These are phyloP conservation scores for Acacia acuminata DNA, from an alignment of 306 rosid species.

Conservation along the genomic window DNA sequence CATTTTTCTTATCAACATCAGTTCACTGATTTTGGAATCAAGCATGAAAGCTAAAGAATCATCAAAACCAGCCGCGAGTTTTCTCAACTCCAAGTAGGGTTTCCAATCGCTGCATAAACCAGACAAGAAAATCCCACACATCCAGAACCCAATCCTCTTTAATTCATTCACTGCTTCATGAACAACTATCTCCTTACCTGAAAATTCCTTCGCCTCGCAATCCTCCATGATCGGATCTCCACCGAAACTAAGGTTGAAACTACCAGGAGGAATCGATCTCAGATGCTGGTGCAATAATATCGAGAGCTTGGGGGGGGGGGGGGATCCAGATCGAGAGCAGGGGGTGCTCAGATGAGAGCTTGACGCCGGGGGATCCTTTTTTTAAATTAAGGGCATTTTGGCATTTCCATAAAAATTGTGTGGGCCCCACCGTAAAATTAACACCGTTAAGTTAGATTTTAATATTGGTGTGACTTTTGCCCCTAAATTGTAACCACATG, in stretches of 20 bases:
- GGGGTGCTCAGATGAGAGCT: too few species aligned
- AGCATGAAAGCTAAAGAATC: conserved; percentile 37
- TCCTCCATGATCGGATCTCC: conserved; percentile 16
- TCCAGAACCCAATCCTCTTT: conserved; percentile 55
- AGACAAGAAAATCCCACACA: conserved; percentile 64
- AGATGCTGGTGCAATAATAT: conserved; percentile 28
- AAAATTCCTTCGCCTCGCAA: conserved; percentile 14
- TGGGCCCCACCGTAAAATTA: too few species aligned
- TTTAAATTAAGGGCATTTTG: too few species aligned
- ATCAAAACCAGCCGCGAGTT: conserved; percentile 40
- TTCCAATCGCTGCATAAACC: conserved; percentile 46
- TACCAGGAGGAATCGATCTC: conserved; percentile 35
- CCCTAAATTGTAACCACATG: too few species aligned
- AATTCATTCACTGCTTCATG: conserved; percentile 57
- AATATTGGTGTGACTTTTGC: too few species aligned
- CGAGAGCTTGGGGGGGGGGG: too few species aligned
- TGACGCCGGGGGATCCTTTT: too few species aligned
- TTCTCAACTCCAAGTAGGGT: conserved; percentile 50
- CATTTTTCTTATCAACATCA: conserved; percentile 17
- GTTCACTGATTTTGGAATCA: conserved; percentile 38
- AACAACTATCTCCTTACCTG: conserved; percentile 42
- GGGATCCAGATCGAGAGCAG: too few species aligned
- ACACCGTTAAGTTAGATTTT: too few species aligned
- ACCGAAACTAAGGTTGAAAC: conserved; percentile 29
- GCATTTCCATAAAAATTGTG: too few species aligned